Evolutionary conservation across 2,329 filamentous ascomycete genomes (phyloP).

Genomic region (Botrytis squamosa): DNA sequence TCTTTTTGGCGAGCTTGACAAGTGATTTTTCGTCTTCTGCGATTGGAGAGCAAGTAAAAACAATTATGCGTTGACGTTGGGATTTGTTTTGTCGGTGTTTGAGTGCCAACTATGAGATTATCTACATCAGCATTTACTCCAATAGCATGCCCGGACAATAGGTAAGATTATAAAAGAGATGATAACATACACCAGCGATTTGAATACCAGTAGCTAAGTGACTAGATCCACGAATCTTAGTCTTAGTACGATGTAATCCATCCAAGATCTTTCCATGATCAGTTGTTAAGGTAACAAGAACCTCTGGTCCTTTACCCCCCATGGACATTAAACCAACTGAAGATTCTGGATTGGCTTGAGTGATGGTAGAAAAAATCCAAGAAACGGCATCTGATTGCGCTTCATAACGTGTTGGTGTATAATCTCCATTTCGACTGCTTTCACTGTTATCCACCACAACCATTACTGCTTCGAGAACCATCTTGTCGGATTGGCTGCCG

Average conservation of each 20-base stretch:
- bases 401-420: constrained; percentile 89
- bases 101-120: constrained; percentile 69
- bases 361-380: constrained; percentile 94
- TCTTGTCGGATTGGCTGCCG: constrained; percentile 52
- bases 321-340: constrained; percentile 98
- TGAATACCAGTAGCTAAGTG: constrained; percentile 94
- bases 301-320: constrained; percentile 95
- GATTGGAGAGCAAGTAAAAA: constrained; percentile 92
- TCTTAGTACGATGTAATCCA: constrained; percentile 82
- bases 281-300: constrained; percentile 91
- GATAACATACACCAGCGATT: constrained; percentile 75
- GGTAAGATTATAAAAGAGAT: neutral
- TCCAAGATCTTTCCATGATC: constrained; percentile 95
- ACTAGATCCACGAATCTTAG: constrained; percentile 84
- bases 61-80: constrained; percentile 93
- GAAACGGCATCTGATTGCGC: constrained; percentile 94
- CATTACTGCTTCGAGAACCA: constrained; percentile 99
- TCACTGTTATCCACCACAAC: constrained; percentile 99
- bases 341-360: constrained; percentile 91
- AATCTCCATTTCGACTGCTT: constrained; percentile 94
- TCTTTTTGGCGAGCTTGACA: constrained; percentile 87
- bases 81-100: constrained; percentile 98
- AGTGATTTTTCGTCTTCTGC: constrained; percentile 86
- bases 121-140: constrained; percentile 28
- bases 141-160: neutral